Evolutionary conservation across 2,329 filamentous ascomycete species (phyloP).

Genomic region (Sporothrix protearum): DNA sequence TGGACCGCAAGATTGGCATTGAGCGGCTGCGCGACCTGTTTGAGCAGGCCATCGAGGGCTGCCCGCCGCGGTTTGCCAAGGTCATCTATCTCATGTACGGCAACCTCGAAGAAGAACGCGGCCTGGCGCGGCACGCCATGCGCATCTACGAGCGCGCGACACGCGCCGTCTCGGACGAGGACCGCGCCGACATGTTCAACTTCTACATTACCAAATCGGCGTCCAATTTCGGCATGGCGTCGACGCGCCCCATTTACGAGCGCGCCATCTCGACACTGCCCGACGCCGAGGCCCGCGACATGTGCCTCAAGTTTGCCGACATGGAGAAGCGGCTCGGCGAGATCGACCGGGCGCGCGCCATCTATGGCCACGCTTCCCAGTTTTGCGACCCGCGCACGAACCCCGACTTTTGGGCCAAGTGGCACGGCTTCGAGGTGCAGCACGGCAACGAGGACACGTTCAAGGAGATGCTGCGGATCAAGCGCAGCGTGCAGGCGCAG

Average conservation of each 20-base stretch:
- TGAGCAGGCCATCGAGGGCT: slow-evolving; percentile 93
- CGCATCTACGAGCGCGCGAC: slow-evolving; percentile 98
- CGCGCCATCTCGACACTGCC: slow-evolving; percentile 90
- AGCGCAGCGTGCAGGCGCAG: slow-evolving; percentile 93
- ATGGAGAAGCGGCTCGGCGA: slow-evolving; percentile 55
- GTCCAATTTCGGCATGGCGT: slow-evolving; percentile 94
- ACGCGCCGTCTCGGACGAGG: slow-evolving; percentile 88
- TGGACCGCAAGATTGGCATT: slow-evolving; percentile 92
- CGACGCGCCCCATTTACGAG: slow-evolving; percentile 93
- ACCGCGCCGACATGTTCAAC: slow-evolving; percentile 96
- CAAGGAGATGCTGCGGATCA: slow-evolving; percentile 98
- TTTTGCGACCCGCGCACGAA: slow-evolving; percentile 94
- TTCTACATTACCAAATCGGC: slow-evolving; percentile 91
- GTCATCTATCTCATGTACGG: slow-evolving; percentile 97
- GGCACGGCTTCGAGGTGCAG: slow-evolving; percentile 95
- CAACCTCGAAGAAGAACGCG: slow-evolving; percentile 91
- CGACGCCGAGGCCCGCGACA: slow-evolving; percentile 87
- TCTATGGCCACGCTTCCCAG: slow-evolving; percentile 94
- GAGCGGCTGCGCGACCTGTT: slow-evolving; percentile 92
- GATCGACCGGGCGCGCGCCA: slow-evolving; percentile 86
- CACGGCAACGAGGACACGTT: slow-evolving; percentile 99
- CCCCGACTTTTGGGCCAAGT: slow-evolving; percentile 88
- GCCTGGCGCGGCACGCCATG: slow-evolving; percentile 94
- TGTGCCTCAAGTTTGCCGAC: slow-evolving; percentile 96
- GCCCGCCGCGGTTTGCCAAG: slow-evolving; percentile 93